These are phyloP conservation scores for Celoporthe dispersa DNA, from an alignment of 2,329 filamentous ascomycete species.

Conservation along the genomic window DNA sequence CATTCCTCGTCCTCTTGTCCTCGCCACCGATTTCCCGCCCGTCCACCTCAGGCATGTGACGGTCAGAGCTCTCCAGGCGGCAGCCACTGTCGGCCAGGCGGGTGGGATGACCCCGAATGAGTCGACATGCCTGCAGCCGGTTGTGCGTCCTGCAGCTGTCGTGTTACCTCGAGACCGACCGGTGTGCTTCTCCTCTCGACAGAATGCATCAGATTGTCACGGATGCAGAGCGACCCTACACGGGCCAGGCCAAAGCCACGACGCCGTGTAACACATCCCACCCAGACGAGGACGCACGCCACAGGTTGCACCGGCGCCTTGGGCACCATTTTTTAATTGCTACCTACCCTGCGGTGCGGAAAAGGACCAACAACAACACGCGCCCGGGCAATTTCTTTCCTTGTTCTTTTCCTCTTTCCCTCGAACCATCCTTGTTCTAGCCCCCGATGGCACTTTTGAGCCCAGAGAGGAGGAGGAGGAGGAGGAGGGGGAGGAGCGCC, in stretches of 20 bases:
- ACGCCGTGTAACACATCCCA: constrained; percentile 20
- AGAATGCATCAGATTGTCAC: neutral
- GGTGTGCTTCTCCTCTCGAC: neutral
- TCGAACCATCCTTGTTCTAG: neutral
- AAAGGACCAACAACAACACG: neutral
- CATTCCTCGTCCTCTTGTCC: too few relatives aligned
- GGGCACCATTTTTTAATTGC: neutral
- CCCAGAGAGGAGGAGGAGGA: neutral
- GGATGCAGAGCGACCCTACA: too few relatives aligned
- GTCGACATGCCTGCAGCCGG: neutral
- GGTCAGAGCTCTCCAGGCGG: too few relatives aligned
- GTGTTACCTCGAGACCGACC: neutral
- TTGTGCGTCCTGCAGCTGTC: neutral
- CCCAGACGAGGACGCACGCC: neutral
- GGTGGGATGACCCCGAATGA: neutral
- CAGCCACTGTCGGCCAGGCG: too few relatives aligned
- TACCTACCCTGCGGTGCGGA: neutral
- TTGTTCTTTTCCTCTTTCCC: too few relatives aligned
- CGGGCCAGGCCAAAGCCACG: neutral
- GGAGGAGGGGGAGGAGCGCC: neutral
- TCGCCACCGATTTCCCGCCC: too few relatives aligned
- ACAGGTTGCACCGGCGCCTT: neutral
- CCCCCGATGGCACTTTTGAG: neutral
- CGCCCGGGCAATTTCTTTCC: neutral
- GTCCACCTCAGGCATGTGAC: constrained; percentile 1